phyloP scores from a whole-genome alignment of 2,329 filamentous ascomycete genomes.

The Neofusicoccum laricinum region DNA sequence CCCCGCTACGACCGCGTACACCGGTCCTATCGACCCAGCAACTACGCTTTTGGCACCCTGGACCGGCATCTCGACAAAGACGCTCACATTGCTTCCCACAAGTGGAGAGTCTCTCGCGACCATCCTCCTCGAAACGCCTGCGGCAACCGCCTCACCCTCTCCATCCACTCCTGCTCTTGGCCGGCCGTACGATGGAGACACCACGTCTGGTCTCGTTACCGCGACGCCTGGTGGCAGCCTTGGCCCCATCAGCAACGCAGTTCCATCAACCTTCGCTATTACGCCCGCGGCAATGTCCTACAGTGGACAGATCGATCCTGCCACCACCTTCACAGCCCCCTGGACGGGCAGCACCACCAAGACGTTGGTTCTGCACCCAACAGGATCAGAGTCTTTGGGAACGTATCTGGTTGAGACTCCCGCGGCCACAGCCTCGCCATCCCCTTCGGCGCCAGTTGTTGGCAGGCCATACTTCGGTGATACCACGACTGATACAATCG shows the following conservation, averaged over 20 bases:
- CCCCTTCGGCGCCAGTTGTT: not conserved
- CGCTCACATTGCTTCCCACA: too few relatives aligned
- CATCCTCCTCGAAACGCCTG: too few relatives aligned
- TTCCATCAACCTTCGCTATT: conserved; percentile 15
- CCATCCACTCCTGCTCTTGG: too few relatives aligned
- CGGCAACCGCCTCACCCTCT: too few relatives aligned
- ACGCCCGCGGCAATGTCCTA: not conserved
- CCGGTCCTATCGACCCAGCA: not conserved
- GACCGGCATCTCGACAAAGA: not conserved
- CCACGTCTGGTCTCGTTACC: not conserved
- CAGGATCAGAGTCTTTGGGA: too few relatives aligned
- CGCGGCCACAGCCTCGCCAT: not conserved
- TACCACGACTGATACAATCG: not conserved
- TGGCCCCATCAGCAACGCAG: conserved; percentile 18
- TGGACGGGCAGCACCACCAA: not conserved
- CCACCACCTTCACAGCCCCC: not conserved
- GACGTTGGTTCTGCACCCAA: not conserved
- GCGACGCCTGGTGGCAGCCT: too few relatives aligned
- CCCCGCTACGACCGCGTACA: not conserved
- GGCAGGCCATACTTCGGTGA: not conserved
- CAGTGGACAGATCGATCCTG: not conserved
- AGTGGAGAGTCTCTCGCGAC: too few relatives aligned
- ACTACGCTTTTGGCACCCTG: not conserved
- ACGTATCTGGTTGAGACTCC: too few relatives aligned
- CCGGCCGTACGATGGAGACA: not conserved